phyloP scores from a whole-genome alignment of 352 stramenopile species.

The Globisporangium acanthophoron region DNA sequence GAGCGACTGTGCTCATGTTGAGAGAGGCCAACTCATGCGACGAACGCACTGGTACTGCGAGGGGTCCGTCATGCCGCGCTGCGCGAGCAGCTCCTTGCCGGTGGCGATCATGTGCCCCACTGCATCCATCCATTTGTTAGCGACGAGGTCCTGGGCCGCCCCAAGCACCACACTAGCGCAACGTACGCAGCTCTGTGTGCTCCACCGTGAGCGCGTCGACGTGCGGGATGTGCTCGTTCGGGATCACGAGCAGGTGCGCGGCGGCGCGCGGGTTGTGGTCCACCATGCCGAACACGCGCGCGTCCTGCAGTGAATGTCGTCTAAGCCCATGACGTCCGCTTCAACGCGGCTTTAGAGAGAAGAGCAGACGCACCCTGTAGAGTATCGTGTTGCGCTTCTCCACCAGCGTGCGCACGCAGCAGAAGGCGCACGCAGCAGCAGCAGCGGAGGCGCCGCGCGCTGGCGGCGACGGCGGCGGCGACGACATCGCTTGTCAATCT shows the following conservation, averaged over 20 bases:
- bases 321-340: no score
- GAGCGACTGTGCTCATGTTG: not conserved
- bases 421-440: conserved; percentile 41
- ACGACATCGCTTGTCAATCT: no score
- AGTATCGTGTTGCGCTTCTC: conserved; percentile 40
- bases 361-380: conserved; percentile 53
- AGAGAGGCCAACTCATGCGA: no score
- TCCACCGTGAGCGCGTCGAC: conserved; percentile 38
- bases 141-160: no score
- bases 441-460: no score
- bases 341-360: no score
- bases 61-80: conserved; percentile 29
- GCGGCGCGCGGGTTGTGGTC: conserved; percentile 52
- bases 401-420: conserved; percentile 41
- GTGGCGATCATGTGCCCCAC: conserved; percentile 56
- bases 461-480: no score
- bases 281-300: conserved; percentile 47
- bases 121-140: conserved; percentile 7
- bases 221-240: conserved; percentile 49
- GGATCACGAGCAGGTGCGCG: conserved; percentile 58
- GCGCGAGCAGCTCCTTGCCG: conserved; percentile 39
- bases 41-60: conserved; percentile 26
- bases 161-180: not conserved
- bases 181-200: conserved; percentile 40
- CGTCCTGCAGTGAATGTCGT: conserved; percentile 34